These are phyloP conservation scores for Aspergillus campestris DNA, from an alignment of 495 filamentous ascomycete species.

Conservation along the genomic window DNA sequence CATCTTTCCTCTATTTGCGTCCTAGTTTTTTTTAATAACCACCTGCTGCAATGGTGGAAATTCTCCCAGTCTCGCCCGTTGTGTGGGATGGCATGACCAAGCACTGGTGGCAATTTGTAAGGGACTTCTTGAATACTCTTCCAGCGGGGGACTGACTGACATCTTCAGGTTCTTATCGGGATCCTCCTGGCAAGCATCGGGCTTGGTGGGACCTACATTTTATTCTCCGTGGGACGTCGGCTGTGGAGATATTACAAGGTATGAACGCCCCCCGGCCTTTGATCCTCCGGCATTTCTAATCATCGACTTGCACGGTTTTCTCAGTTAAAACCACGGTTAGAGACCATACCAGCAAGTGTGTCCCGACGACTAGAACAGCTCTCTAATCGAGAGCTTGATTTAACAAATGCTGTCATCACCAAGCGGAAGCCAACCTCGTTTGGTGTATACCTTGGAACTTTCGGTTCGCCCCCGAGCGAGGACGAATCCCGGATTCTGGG, in stretches of 20 bases:
- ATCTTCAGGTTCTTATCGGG: constrained; percentile 28
- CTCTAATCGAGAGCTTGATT: constrained; percentile 14
- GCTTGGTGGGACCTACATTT: constrained; percentile 22
- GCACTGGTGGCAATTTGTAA: constrained; percentile 39
- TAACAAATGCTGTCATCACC: constrained; percentile 8
- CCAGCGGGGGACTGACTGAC: constrained; percentile 6
- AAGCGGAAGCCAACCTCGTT: constrained; percentile 34
- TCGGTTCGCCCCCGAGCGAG: constrained; percentile 24
- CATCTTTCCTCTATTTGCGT: constrained; percentile 4
- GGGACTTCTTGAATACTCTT: constrained; percentile 3
- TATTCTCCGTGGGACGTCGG: constrained; percentile 17
- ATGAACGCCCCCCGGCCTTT: constrained; percentile 1
- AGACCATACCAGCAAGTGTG: constrained; percentile 23
- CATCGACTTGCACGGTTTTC: neutral
- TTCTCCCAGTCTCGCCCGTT: constrained; percentile 25
- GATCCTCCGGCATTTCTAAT: neutral
- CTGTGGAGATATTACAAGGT: constrained; percentile 28
- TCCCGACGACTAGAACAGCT: constrained; percentile 20
- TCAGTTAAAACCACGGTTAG: constrained; percentile 20
- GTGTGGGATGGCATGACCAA: constrained; percentile 29
- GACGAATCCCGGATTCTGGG: constrained; percentile 26
- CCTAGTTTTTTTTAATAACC: neutral
- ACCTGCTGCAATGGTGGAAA: constrained; percentile 20
- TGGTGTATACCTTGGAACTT: constrained; percentile 41
- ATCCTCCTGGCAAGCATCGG: constrained; percentile 27